phyloP scores from a whole-genome alignment of 495 filamentous ascomycete genomes.

The Aspergillus funiculosus region DNA sequence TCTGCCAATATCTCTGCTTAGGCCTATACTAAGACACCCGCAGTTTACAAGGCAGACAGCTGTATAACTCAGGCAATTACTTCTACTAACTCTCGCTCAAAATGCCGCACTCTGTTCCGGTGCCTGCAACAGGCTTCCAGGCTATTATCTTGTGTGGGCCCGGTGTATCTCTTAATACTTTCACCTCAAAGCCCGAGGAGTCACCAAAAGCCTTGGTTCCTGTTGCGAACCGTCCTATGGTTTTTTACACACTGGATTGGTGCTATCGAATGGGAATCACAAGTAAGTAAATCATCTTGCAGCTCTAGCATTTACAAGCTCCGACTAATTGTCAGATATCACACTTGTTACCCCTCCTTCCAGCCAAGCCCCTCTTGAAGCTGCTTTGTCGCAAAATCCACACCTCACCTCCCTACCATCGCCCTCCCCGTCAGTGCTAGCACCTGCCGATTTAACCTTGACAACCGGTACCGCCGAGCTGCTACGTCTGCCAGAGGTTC shows the following conservation, averaged over 20 bases:
- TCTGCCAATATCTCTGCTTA: not conserved
- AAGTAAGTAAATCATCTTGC: constrained; percentile 41
- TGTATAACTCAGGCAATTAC: too few relatives aligned
- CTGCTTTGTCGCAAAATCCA: constrained; percentile 78
- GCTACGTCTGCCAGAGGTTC: constrained; percentile 72
- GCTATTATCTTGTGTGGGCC: constrained; percentile 91
- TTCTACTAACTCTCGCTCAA: not conserved
- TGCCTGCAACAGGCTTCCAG: constrained; percentile 78
- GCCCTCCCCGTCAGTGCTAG: constrained; percentile 67
- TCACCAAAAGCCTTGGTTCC: constrained; percentile 86
- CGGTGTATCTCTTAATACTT: constrained; percentile 83
- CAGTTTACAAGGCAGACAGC: too few relatives aligned
- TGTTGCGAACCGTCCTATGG: constrained; percentile 92
- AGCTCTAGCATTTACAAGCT: not conserved
- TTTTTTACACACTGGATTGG: constrained; percentile 90
- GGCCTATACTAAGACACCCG: too few relatives aligned
- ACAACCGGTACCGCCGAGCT: constrained; percentile 85
- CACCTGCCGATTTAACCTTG: constrained; percentile 64
- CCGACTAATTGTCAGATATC: constrained; percentile 53
- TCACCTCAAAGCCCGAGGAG: constrained; percentile 83
- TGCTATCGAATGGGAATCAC: constrained; percentile 81
- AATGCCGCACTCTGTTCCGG: constrained; percentile 33
- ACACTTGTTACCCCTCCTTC: constrained; percentile 76
- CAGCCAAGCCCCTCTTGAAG: constrained; percentile 61
- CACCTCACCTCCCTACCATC: constrained; percentile 75